Base-by-base conservation (phyloP, 805 yeast species). In the Candida hispaniensis region DNA sequence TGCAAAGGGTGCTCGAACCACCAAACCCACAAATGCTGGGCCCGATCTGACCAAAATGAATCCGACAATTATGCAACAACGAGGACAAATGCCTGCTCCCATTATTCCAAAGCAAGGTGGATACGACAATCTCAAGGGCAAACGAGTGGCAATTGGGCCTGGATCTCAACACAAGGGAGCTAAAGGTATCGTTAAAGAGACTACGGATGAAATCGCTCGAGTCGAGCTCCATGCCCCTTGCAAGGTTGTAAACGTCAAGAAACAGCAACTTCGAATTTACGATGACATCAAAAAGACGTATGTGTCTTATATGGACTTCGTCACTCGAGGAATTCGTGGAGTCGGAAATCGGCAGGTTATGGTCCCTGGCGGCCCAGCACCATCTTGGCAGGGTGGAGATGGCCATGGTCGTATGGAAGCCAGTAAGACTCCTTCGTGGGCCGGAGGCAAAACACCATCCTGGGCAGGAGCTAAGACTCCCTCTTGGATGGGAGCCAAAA, bases 151-250 rank as follows among this genome's bases (percentile, higher is more conserved):
- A 44, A 79, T 91, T 30, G 72, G 81, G 22, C 75, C 79, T 50
- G 83, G 95, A n/a, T 91, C 93, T 18, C 74, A 73, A 30, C 83
- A 88, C 56, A 91, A 91, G 60, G 97, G 98, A 28, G 73, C 83
- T 47, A 75, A 78, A 61, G 98, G 98, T 54, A 79, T 82, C 45
- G 82, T 91, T 26, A 79, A 80, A 46, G 97, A 91, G 53, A 83
- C 94, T 7, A 91, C 83, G 48, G 98, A 93, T 43, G 79, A 79
- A 9, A 71, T 69, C 46, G 97, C 96, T 1, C 71, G 96, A 41
- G 81, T 91, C 26, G 98, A 91, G 60, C 67, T 91, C 44, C 97
- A 91, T 56, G 81, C 95, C 16, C 86, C 86, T 46, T 76, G 77
- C 52, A 91, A 88, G 55, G 80, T 79, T 41, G 74, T 86, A 42